Evolutionary conservation across 2,329 filamentous ascomycete genomes (phyloP).

Genomic region (Alternaria angustiovoidea): DNA sequence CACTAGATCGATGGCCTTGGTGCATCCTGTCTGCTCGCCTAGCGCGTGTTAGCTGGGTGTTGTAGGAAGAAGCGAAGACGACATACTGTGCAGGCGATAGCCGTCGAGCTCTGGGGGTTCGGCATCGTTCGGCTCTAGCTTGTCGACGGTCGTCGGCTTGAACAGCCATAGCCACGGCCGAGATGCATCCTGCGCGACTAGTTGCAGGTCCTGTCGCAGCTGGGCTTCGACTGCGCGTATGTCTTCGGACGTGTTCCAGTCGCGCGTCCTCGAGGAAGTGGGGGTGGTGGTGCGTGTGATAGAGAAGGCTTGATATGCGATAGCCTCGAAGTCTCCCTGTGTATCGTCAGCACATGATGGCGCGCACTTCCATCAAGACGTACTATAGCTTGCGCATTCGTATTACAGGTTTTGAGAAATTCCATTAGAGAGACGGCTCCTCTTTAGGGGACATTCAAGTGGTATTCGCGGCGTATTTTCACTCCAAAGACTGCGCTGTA

Average conservation of each 20-base stretch:
- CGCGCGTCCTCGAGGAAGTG: slow-evolving; percentile 19
- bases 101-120: slow-evolving; percentile 40
- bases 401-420: slow-evolving; percentile 49
- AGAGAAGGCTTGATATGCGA: slow-evolving; percentile 49
- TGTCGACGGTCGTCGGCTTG: slow-evolving; percentile 35
- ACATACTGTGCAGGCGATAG: slow-evolving; percentile 43
- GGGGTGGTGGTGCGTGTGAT: slow-evolving; percentile 33
- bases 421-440: slow-evolving; percentile 48
- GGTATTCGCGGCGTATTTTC: slow-evolving; percentile 47
- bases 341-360: slow-evolving; percentile 21
- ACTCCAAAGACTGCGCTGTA: slow-evolving; percentile 45
- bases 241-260: slow-evolving; percentile 36
- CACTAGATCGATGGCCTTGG: slow-evolving; percentile 47
- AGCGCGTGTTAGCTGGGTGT: slow-evolving; percentile 28
- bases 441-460: slow-evolving; percentile 50
- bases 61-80: too few species aligned
- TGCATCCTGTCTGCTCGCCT: slow-evolving; percentile 45
- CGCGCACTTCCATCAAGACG: neutral
- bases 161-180: slow-evolving; percentile 49
- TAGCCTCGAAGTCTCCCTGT: slow-evolving; percentile 49
- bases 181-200: slow-evolving; percentile 43
- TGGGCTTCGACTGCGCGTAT: slow-evolving; percentile 42
- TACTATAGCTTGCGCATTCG: slow-evolving; percentile 52
- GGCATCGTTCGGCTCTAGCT: slow-evolving; percentile 27
- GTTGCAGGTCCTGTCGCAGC: slow-evolving; percentile 36